Percentiles rank a stretch among this genome's conserved stretches.
These are phyloP conservation scores for Globisporangium heterothallicum DNA, from an alignment of 352 stramenopile species.

Conservation along the genomic window DNA sequence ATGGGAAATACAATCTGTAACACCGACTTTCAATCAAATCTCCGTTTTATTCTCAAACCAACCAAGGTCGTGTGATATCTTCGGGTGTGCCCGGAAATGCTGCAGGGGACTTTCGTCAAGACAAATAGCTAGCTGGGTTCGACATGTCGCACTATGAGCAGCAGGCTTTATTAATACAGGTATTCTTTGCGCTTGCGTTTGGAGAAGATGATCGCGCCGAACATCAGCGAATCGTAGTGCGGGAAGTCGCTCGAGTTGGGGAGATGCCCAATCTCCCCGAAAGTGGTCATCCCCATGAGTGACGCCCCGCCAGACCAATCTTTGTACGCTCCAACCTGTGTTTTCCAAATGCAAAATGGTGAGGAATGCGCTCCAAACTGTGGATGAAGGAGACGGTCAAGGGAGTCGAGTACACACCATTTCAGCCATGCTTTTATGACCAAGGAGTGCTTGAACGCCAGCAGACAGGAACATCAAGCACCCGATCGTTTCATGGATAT, in stretches of 20 bases:
- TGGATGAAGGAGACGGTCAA: neutral
- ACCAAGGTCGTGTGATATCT: too few relatives aligned
- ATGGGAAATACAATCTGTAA: conserved; percentile 89
- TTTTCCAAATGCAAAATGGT: conserved; percentile 2
- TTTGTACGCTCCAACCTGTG: conserved; percentile 84
- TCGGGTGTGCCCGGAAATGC: too few relatives aligned
- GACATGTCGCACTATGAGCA: too few relatives aligned
- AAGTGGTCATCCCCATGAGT: conserved; percentile 86
- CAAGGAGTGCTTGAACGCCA: conserved; percentile 76
- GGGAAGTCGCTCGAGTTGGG: conserved; percentile 74
- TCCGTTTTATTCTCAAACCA: conserved; percentile 3
- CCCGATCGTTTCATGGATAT: conserved; percentile 76
- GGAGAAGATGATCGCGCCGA: conserved; percentile 82
- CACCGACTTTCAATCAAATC: neutral
- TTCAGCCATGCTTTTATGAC: conserved; percentile 85
- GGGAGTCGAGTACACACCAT: conserved; percentile 40
- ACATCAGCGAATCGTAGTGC: conserved; percentile 89
- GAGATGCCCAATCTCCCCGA: conserved; percentile 82
- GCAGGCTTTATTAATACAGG: conserved; percentile 46
- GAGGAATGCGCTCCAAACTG: neutral
- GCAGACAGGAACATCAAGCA: conserved; percentile 86
- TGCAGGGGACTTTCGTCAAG: too few relatives aligned
- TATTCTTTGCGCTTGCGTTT: conserved; percentile 81
- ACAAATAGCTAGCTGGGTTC: too few relatives aligned
- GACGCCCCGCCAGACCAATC: conserved; percentile 77